These are phyloP conservation scores for Chlorella sorokiniana DNA, from an alignment of 139 green algal species.

Conservation along the genomic window DNA sequence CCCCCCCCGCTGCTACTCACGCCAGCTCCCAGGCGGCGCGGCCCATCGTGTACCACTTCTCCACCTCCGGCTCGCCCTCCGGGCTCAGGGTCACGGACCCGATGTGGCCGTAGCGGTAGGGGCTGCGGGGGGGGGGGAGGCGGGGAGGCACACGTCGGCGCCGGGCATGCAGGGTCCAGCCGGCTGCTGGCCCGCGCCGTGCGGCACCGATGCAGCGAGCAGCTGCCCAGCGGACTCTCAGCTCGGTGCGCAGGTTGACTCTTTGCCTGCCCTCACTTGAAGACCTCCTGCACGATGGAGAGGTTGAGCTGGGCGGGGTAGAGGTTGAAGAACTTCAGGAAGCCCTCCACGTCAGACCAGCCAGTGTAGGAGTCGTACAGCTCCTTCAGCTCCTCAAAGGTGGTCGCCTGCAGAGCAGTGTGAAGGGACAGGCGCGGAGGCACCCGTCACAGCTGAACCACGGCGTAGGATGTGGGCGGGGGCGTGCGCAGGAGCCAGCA, in stretches of 20 bases:
- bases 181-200: too few species aligned
- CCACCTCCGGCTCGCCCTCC: not conserved
- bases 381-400: not conserved
- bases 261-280: constrained; percentile 11
- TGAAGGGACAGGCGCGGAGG: too few species aligned
- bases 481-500: not conserved
- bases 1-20: constrained; percentile 1
- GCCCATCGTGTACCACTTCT: constrained; percentile 46
- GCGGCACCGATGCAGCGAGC: too few species aligned
- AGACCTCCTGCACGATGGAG: constrained; percentile 1
- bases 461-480: too few species aligned
- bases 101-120: constrained; percentile 39
- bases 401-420: not conserved
- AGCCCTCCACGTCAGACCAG: not conserved
- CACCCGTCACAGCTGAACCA: too few species aligned
- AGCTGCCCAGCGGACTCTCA: too few species aligned
- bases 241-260: not conserved
- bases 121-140: not conserved
- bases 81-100: constrained; percentile 2
- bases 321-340: constrained; percentile 31
- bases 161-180: too few species aligned
- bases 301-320: constrained; percentile 17
- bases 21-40: constrained; percentile 38
- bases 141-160: not conserved
- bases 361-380: not conserved